Percentiles rank a stretch among this genome's conserved stretches.
These are phyloP conservation scores for Sphagnurus paluster DNA, from an alignment of 1,284 basidiomycete species.

Conservation along the genomic window DNA sequence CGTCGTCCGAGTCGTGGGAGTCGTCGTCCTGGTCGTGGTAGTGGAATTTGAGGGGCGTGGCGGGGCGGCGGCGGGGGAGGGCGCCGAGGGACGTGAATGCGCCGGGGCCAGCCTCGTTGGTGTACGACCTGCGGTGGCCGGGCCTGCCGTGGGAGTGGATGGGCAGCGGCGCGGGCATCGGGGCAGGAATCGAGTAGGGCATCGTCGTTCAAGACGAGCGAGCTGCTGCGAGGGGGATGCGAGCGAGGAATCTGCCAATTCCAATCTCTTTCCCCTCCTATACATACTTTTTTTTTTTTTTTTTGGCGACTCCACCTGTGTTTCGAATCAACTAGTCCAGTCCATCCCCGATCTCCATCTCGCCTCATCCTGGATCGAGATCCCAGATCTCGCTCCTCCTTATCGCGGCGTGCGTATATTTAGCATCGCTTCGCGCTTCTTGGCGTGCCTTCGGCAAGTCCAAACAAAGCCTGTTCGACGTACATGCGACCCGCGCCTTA, in stretches of 20 bases:
- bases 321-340: neutral
- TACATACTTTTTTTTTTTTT: neutral
- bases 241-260: too few species aligned
- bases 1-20: slow-evolving; percentile 12
- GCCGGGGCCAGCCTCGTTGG: slow-evolving; percentile 9
- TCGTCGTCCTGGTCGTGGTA: slow-evolving; percentile 14
- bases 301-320: neutral
- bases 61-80: slow-evolving; percentile 11
- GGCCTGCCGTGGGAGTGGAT: slow-evolving; percentile 10
- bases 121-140: slow-evolving; percentile 17
- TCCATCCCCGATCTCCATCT: neutral
- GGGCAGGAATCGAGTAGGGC: slow-evolving; percentile 7
- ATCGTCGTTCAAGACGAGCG: neutral
- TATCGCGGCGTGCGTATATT: neutral
- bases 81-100: slow-evolving; percentile 11
- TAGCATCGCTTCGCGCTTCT: neutral
- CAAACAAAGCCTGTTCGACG: too few species aligned
- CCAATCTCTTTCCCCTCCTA: neutral
- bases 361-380: too few species aligned
- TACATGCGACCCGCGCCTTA: too few species aligned
- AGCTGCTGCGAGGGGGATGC: neutral
- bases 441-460: too few species aligned
- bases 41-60: slow-evolving; percentile 16
- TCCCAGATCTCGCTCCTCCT: neutral
- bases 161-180: slow-evolving; percentile 3